Conservation (phyloP, 2,329 filamentous ascomycete genomes). For the Colletotrichum godetiae region DNA sequence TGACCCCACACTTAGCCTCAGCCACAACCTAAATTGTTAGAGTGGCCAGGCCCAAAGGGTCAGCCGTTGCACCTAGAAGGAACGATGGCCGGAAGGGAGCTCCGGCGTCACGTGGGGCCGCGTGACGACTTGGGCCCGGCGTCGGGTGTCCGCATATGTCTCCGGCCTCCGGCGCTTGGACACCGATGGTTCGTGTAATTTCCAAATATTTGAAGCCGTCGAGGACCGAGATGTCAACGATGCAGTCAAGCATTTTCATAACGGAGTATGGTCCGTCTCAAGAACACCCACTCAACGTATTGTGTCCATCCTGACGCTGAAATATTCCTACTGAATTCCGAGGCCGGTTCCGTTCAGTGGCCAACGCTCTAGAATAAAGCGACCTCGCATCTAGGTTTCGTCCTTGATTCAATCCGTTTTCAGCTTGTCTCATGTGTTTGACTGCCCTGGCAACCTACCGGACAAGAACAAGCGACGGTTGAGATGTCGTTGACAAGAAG, state of each 20-base stretch:
- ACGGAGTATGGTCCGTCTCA: background rate
- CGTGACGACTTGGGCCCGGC: background rate
- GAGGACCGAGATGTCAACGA: background rate
- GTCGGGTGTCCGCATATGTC: background rate
- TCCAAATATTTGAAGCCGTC: background rate
- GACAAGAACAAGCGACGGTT: background rate
- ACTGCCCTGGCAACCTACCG: background rate
- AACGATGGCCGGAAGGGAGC: background rate
- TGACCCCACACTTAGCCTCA: conserved; percentile 31
- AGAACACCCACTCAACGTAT: background rate
- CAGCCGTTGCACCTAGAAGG: conserved; percentile 2
- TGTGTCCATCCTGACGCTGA: background rate
- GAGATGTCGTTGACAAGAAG: background rate
- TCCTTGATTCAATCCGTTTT: background rate
- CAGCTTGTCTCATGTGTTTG: background rate
- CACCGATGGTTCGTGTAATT: background rate
- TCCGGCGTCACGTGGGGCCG: background rate
- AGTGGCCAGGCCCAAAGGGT: background rate
- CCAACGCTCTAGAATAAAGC: too few species aligned
- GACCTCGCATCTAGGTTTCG: too few species aligned
- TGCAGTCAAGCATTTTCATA: background rate
- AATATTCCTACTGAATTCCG: background rate
- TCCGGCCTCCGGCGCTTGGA: background rate
- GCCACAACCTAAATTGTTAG: conserved; percentile 36
- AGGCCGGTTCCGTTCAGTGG: background rate